These are phyloP conservation scores for Aspergillus ruber DNA, from an alignment of 2,329 filamentous ascomycete genomes.

Conservation along the genomic window DNA sequence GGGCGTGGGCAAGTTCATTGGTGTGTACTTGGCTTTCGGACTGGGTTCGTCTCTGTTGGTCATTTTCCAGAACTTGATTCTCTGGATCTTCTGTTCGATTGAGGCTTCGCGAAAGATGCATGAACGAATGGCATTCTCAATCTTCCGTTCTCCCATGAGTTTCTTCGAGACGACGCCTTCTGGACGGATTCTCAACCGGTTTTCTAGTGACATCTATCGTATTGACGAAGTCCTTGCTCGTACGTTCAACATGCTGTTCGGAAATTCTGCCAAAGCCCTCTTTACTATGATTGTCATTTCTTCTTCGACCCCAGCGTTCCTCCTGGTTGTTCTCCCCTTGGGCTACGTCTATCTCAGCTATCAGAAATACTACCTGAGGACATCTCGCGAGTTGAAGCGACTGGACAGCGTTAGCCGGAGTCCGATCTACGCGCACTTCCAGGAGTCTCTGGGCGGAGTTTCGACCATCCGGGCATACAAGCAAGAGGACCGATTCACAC, in stretches of 20 bases:
- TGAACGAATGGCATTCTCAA: slow-evolving; percentile 93
- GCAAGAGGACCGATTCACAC: slow-evolving; percentile 77
- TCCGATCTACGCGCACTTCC: slow-evolving; percentile 97
- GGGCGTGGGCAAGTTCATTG: slow-evolving; percentile 80
- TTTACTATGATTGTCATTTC: slow-evolving; percentile 88
- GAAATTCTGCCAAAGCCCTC: slow-evolving; percentile 64
- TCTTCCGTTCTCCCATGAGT: slow-evolving; percentile 96
- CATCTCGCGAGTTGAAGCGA: slow-evolving; percentile 91
- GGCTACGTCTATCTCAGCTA: slow-evolving; percentile 80
- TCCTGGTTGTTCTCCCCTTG: slow-evolving; percentile 74
- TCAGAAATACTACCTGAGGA: slow-evolving; percentile 93
- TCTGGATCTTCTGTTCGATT: slow-evolving; percentile 99
- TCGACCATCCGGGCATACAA: slow-evolving; percentile 92
- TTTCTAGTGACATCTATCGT: slow-evolving; percentile 65
- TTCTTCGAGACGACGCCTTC: slow-evolving; percentile 98
- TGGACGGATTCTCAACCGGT: slow-evolving; percentile 92
- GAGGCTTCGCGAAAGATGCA: slow-evolving; percentile 96
- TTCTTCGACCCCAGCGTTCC: slow-evolving; percentile 70
- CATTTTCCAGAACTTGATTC: slow-evolving; percentile 83
- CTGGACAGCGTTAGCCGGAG: slow-evolving; percentile 92
- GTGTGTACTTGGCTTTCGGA: slow-evolving; percentile 92
- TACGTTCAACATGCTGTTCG: slow-evolving; percentile 95
- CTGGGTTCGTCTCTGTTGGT: slow-evolving; percentile 79
- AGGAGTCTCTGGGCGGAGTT: slow-evolving; percentile 89
- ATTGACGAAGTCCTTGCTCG: slow-evolving; percentile 91